Evolutionary conservation across 352 stramenopile species (phyloP).

Genomic region (Phytophthora parvispora): DNA sequence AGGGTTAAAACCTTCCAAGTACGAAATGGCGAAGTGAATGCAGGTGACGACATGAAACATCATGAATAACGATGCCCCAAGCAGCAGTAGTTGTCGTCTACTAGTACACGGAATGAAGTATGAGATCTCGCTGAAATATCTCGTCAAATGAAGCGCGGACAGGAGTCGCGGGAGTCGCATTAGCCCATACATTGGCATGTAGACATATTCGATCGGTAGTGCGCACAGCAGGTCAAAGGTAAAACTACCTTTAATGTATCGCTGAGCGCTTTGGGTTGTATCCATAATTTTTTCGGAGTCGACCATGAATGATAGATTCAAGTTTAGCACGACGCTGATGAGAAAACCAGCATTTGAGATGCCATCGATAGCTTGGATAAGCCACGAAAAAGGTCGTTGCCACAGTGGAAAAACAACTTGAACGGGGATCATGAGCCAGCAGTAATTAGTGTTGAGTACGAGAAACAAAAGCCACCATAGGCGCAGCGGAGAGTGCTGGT

Average conservation of each 20-base stretch:
- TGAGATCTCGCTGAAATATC: background rate
- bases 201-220: background rate
- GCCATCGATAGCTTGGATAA: background rate
- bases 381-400: background rate
- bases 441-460: background rate
- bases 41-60: background rate
- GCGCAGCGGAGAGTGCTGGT: background rate
- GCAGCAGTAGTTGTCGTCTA: background rate
- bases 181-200: background rate
- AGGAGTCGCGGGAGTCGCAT: background rate
- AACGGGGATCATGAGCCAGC: background rate
- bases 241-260: background rate
- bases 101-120: background rate
- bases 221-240: background rate
- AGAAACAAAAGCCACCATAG: background rate
- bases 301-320: background rate
- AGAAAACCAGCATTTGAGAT: background rate
- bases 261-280: background rate
- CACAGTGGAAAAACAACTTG: background rate
- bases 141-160: background rate
- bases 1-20: background rate
- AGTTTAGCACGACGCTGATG: background rate
- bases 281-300: background rate
- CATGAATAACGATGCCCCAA: background rate
- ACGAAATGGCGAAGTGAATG: conserved; percentile 1